Percentiles rank a stretch among this genome's conserved stretches.
phyloP scores from a whole-genome alignment of 176 grass and related monocot species.

The Tuctoria greenei region DNA sequence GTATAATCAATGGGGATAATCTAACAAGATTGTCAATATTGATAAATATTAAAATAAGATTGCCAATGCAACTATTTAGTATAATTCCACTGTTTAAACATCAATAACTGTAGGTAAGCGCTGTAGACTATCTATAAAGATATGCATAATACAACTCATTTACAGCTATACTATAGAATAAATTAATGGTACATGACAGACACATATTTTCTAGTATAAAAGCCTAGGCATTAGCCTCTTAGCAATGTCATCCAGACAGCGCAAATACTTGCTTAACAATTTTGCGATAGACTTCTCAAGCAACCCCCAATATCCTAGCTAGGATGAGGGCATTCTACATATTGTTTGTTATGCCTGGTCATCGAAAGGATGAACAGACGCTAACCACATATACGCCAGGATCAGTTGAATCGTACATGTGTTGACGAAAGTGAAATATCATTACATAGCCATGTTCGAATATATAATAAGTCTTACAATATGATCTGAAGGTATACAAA shows the following conservation, averaged over 20 bases:
- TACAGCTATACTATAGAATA: background rate
- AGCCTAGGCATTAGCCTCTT: too few relatives aligned
- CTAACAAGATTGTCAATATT: too few relatives aligned
- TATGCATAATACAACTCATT: too few relatives aligned
- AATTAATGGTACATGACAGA: background rate
- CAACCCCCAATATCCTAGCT: background rate
- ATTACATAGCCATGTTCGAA: too few relatives aligned
- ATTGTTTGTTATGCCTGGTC: too few relatives aligned
- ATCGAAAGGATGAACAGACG: too few relatives aligned
- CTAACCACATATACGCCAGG: too few relatives aligned
- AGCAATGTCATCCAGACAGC: background rate
- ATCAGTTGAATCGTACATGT: too few relatives aligned
- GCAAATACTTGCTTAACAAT: background rate
- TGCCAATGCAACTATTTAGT: background rate
- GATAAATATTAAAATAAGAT: background rate
- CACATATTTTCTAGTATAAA: constrained; percentile 1
- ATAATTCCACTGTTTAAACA: background rate
- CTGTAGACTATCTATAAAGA: background rate
- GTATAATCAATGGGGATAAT: too few relatives aligned
- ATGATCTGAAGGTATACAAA: too few relatives aligned
- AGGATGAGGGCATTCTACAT: constrained; percentile 11
- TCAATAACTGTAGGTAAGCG: background rate
- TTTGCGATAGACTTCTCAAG: background rate
- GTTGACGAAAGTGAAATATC: too few relatives aligned
- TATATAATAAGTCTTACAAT: too few relatives aligned